phyloP scores from a whole-genome alignment of 2,329 filamentous ascomycete genomes.

The Malbranchea zuffiana region DNA sequence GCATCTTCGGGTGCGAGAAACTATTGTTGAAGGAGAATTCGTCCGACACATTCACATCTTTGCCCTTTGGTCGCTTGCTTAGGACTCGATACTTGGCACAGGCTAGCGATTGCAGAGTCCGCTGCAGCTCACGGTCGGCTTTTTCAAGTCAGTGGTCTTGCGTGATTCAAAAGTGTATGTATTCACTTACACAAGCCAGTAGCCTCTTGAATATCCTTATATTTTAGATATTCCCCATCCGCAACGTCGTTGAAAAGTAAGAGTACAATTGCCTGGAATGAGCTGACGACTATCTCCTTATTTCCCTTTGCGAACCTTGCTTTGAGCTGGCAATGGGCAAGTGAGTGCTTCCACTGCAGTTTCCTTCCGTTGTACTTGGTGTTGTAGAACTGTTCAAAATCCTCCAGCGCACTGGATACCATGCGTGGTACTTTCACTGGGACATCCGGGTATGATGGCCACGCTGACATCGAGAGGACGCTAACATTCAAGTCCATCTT shows the following conservation, averaged over 20 bases:
- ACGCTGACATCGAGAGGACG: slow-evolving; percentile 81
- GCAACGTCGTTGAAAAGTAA: slow-evolving; percentile 73
- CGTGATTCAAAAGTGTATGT: neutral
- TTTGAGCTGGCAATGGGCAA: slow-evolving; percentile 82
- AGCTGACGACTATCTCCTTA: slow-evolving; percentile 84
- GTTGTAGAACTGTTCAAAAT: slow-evolving; percentile 79
- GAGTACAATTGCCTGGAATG: slow-evolving; percentile 83
- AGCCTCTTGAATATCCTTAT: slow-evolving; percentile 61
- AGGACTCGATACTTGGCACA: slow-evolving; percentile 82
- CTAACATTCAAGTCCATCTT: slow-evolving; percentile 69
- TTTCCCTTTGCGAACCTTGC: slow-evolving; percentile 66
- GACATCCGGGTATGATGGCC: slow-evolving; percentile 81
- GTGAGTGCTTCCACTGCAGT: slow-evolving; percentile 80
- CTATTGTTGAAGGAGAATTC: slow-evolving; percentile 69
- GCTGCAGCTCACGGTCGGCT: slow-evolving; percentile 66
- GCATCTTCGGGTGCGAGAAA: slow-evolving; percentile 72
- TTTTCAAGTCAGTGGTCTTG: neutral
- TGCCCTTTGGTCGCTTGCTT: slow-evolving; percentile 70
- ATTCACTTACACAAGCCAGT: slow-evolving; percentile 56
- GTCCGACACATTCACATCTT: slow-evolving; percentile 67
- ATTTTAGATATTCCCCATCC: slow-evolving; percentile 55
- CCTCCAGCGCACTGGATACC: slow-evolving; percentile 63
- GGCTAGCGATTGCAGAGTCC: slow-evolving; percentile 88
- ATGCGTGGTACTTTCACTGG: slow-evolving; percentile 62
- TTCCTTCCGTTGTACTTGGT: slow-evolving; percentile 79